Percentiles rank a stretch among this genome's conserved stretches.
phyloP scores from a whole-genome alignment of 768 basidiomycete species.

The Exsudoporus frostii region DNA sequence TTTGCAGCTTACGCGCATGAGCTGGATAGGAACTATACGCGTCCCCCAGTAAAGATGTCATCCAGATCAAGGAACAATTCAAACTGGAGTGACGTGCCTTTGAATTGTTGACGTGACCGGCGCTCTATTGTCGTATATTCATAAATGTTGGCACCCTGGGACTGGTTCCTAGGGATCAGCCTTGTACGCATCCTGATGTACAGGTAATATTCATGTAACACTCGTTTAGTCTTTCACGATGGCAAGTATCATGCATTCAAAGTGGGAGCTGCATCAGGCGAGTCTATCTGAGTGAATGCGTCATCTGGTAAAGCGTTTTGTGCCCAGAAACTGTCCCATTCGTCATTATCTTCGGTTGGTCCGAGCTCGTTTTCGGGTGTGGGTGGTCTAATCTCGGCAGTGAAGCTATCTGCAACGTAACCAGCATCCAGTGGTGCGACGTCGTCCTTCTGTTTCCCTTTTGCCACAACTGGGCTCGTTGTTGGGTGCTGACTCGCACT shows the following conservation, averaged over 20 bases:
- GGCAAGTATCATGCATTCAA: slow-evolving; percentile 15
- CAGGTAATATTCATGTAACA: not conserved
- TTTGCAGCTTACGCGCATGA: slow-evolving; percentile 22
- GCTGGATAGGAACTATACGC: slow-evolving; percentile 20
- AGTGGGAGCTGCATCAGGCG: not conserved
- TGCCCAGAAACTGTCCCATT: slow-evolving; percentile 50
- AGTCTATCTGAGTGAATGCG: slow-evolving; percentile 25
- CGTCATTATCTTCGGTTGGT: slow-evolving; percentile 31
- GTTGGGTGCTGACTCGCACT: slow-evolving; percentile 6
- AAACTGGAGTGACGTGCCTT: slow-evolving; percentile 24
- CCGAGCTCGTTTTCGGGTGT: slow-evolving; percentile 28
- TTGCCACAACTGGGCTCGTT: slow-evolving; percentile 1
- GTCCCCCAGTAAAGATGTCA: slow-evolving; percentile 3
- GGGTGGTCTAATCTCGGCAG: slow-evolving; percentile 11
- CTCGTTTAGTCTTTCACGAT: slow-evolving; percentile 7
- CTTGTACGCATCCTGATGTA: not conserved
- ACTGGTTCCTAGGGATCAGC: slow-evolving; percentile 14
- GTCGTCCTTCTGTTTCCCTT: slow-evolving; percentile 10
- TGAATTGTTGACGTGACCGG: slow-evolving; percentile 5
- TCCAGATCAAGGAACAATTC: slow-evolving; percentile 12
- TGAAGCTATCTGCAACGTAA: slow-evolving; percentile 27
- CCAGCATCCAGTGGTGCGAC: slow-evolving; percentile 38
- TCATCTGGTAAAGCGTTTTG: slow-evolving; percentile 42
- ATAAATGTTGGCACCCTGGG: not conserved
- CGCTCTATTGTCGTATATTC: not conserved